Evolutionary conservation across 768 basidiomycete genomes (phyloP).

Genomic region (Tephrocybe sp.): DNA sequence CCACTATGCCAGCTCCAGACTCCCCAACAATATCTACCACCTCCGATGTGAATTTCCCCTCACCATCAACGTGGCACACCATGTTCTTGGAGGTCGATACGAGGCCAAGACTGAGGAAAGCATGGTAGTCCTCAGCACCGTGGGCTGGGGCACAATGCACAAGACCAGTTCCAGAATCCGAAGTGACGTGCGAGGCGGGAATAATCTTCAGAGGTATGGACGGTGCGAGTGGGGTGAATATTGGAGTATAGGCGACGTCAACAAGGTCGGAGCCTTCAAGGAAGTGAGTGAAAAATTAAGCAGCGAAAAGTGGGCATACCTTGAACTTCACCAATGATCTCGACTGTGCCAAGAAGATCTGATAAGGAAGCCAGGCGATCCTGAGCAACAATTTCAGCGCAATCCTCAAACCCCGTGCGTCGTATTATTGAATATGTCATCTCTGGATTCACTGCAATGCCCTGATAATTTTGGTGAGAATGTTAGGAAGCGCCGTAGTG

Average conservation of each 20-base stretch:
- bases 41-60: slow-evolving; percentile 66
- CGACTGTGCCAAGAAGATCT: slow-evolving; percentile 36
- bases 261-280: slow-evolving; percentile 53
- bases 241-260: slow-evolving; percentile 55
- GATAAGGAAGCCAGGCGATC: slow-evolving; percentile 45
- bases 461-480: too few species aligned
- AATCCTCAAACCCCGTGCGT: slow-evolving; percentile 13
- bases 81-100: slow-evolving; percentile 47
- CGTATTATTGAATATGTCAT: slow-evolving; percentile 63
- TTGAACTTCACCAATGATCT: slow-evolving; percentile 34
- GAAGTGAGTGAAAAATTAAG: slow-evolving; percentile 13
- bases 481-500: too few species aligned
- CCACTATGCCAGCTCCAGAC: slow-evolving; percentile 50
- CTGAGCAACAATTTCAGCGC: slow-evolving; percentile 47
- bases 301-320: slow-evolving; percentile 25
- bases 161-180: slow-evolving; percentile 89
- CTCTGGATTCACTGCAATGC: slow-evolving; percentile 81
- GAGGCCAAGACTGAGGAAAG: slow-evolving; percentile 60
- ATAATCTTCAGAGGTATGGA: slow-evolving; percentile 50
- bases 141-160: slow-evolving; percentile 97
- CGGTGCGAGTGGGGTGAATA: slow-evolving; percentile 48
- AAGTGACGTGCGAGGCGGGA: slow-evolving; percentile 73
- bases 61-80: slow-evolving; percentile 79
- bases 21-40: slow-evolving; percentile 61
- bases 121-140: slow-evolving; percentile 87